A percentile compares a stretch with the other conserved stretches of the same genome.
Evolutionary conservation across 139 green algal species (phyloP).

Genomic region (Chlamydomonas sp.): DNA sequence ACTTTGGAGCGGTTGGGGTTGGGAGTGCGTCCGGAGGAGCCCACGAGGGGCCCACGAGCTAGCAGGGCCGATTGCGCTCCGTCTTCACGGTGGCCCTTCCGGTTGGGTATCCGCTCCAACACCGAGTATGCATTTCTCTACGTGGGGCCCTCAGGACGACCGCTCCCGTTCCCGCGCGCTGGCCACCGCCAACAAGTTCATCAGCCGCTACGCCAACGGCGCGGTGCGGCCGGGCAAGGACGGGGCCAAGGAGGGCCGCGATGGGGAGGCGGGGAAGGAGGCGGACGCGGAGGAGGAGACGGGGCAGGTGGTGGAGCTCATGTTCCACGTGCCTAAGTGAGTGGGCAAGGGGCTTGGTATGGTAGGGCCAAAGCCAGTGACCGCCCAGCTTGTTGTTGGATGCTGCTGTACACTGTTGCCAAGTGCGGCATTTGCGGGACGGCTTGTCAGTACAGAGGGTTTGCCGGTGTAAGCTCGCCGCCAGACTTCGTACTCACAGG

Average conservation of each 20-base stretch:
- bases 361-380: too few relatives aligned
- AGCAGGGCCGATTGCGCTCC: too few relatives aligned
- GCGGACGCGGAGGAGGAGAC: conserved; percentile 39
- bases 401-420: too few relatives aligned
- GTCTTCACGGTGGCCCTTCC: neutral
- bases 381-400: too few relatives aligned
- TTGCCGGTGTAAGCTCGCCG: too few relatives aligned
- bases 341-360: neutral
- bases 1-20: neutral
- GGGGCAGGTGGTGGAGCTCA: conserved; percentile 79
- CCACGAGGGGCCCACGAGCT: too few relatives aligned
- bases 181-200: conserved; percentile 42
- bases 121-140: neutral
- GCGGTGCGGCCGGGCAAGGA: neutral
- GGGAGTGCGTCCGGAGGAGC: too few relatives aligned
- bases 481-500: too few relatives aligned
- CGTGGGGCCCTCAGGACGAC: neutral
- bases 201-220: conserved; percentile 38
- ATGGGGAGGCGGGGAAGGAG: neutral
- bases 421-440: too few relatives aligned
- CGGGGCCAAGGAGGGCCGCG: neutral
- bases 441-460: too few relatives aligned
- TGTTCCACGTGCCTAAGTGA: conserved; percentile 54
- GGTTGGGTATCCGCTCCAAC: neutral
- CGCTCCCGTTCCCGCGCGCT: conserved; percentile 15